Evolutionary conservation across 2,329 filamentous ascomycete species (phyloP), one percentile per base, ranked within the genome.

Genomic region (Aspergillus glaucus): DNA sequence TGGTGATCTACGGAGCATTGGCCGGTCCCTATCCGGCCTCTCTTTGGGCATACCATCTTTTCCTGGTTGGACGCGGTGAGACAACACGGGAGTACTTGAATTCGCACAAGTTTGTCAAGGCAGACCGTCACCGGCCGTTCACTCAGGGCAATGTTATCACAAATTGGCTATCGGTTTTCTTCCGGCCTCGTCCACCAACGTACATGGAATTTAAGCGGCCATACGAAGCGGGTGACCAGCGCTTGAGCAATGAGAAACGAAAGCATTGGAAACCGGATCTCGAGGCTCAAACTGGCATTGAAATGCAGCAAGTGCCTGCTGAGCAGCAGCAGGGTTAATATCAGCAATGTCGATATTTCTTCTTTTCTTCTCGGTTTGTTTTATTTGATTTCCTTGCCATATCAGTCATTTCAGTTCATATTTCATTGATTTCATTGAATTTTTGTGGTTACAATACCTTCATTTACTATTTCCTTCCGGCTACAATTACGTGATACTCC

Each of bases 51-150:
- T 98, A 98, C 66, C 93, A 98, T 70, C 65, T 97, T 43, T 96
- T 95, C 72, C 78, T 98, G 40, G 89, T 94, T 73, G 86, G 83
- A 6, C 80, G 92, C 28, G 93, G 92, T 44, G 92, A 98, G 74
- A 98, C 92, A 0, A 98, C 93, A 1, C 80, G 93, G 58, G 93
- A 98, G 70, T 96, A 95, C 67, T 82, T 98, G 55, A 95, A 95
- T 70, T 91, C 87, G 4, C 89, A 95, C 70, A 97, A 97, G 69
- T 97, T 98, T 66, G 75, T 86, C 54, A 94, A 93, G 72, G 86
- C 86, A 59, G 92, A 98, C 66, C 83, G 93, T 10, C 94, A 95
- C 69, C 79, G 91, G 40, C 89, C 93, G 1, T 98, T 95, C 60
- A 91, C 84, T 1, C 90, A 94, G 62, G 85, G 84, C 32, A 86